phyloP scores from a whole-genome alignment of 768 basidiomycete species.

The Serendipita sp. region DNA sequence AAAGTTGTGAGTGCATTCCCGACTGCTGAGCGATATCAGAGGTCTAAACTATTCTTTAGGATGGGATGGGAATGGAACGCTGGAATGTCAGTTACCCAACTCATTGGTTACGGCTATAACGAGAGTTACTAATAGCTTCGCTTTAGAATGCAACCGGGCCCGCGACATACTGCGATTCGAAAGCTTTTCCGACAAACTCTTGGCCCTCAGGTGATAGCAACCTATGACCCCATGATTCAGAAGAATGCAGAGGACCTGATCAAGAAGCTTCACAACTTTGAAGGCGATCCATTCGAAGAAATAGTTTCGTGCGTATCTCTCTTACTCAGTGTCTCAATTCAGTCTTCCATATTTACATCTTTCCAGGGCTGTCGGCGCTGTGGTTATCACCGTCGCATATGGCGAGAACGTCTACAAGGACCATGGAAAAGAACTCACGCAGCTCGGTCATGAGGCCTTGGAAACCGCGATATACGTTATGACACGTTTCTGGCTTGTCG shows the following conservation, averaged over 20 bases:
- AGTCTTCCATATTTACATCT: neutral
- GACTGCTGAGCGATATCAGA: neutral
- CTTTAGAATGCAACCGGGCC: neutral
- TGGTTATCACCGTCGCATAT: neutral
- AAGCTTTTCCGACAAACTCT: neutral
- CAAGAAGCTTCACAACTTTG: neutral
- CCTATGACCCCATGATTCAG: neutral
- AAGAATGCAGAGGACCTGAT: neutral
- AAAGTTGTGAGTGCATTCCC: conserved; percentile 7
- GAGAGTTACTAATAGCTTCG: no score
- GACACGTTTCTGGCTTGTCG: neutral
- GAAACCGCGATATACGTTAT: neutral
- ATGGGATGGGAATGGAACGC: conserved; percentile 3
- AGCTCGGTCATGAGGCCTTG: neutral
- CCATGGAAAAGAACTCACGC: neutral
- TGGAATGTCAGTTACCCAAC: neutral
- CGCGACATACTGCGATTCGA: neutral
- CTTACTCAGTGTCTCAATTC: neutral
- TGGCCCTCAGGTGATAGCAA: neutral
- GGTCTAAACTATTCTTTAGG: neutral
- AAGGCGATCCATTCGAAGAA: neutral
- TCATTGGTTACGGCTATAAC: no score
- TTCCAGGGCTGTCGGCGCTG: neutral
- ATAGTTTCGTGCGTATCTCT: neutral
- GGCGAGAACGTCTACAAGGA: neutral